Percentiles rank a stretch among this genome's conserved stretches.
These are phyloP conservation scores for Ogataea angusta DNA, from an alignment of 805 yeast genomes.

Conservation along the genomic window DNA sequence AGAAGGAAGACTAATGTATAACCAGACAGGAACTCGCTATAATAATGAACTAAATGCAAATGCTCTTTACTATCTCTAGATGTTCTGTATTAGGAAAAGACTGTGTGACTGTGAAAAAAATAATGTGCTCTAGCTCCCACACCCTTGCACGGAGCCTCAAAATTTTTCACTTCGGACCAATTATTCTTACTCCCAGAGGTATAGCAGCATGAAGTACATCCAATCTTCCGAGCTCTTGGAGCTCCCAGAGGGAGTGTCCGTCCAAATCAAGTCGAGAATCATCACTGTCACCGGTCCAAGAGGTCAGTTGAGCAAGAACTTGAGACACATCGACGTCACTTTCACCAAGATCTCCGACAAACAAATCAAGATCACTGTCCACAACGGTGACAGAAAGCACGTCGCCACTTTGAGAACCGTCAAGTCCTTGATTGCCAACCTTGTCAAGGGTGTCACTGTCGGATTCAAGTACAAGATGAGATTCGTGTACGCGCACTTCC, in stretches of 20 bases:
- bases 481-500: slow-evolving; percentile 99
- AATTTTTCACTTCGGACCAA: slow-evolving; percentile 7
- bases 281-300: slow-evolving; percentile 96
- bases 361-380: slow-evolving; percentile 84
- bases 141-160: slow-evolving; percentile 14
- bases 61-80: slow-evolving; percentile 10
- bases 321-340: slow-evolving; percentile 93
- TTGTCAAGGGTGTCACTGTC: slow-evolving; percentile 97
- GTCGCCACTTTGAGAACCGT: slow-evolving; percentile 99
- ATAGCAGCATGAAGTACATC: slow-evolving; percentile 51
- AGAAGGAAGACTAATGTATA: slow-evolving; percentile 5
- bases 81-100: slow-evolving; percentile 6
- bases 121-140: background rate
- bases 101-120: slow-evolving; percentile 18
- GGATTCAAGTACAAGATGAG: slow-evolving; percentile 99
- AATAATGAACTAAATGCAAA: background rate
- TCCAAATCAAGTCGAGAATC: slow-evolving; percentile 86
- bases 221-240: slow-evolving; percentile 57
- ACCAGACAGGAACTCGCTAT: slow-evolving; percentile 2
- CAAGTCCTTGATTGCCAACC: slow-evolving; percentile 89
- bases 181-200: slow-evolving; percentile 2
- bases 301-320: slow-evolving; percentile 87
- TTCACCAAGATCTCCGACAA: slow-evolving; percentile 73
- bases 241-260: slow-evolving; percentile 89
- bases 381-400: slow-evolving; percentile 99